These are phyloP conservation scores for Chalaropsis thielavioides DNA, from an alignment of 2,329 filamentous ascomycete genomes.

Conservation along the genomic window DNA sequence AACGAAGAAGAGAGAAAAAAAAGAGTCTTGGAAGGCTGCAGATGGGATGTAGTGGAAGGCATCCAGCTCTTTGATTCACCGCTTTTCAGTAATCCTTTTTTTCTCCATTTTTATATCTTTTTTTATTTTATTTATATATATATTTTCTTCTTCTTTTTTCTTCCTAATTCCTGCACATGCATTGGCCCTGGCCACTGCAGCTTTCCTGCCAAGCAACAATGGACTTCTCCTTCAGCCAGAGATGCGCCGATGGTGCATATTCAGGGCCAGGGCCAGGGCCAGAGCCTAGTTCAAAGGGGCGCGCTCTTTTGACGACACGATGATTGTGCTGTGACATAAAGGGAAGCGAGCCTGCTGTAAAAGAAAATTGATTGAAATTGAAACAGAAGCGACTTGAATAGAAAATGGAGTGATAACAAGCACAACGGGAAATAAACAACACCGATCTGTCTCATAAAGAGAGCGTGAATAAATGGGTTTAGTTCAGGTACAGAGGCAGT, in stretches of 20 bases:
- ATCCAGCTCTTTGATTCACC: not conserved
- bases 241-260: not conserved
- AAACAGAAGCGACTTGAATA: not conserved
- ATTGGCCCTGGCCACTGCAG: conserved; percentile 6
- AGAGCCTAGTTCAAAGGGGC: not conserved
- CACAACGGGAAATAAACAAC: not conserved
- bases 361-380: not conserved
- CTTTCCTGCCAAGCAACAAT: conserved; percentile 1
- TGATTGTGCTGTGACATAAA: not conserved
- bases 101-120: too few species aligned
- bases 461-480: not conserved
- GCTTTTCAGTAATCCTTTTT: not conserved
- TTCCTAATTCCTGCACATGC: not conserved
- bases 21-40: not conserved
- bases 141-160: not conserved
- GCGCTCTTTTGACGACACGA: not conserved
- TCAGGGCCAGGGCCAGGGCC: not conserved
- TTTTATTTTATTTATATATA: not conserved
- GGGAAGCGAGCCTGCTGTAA: not conserved
- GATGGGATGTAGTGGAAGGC: not conserved
- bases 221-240: not conserved
- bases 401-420: not conserved
- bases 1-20: not conserved
- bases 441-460: not conserved
- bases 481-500: conserved; percentile 1